Evolutionary conservation across 2,329 filamentous ascomycete genomes (phyloP).

Genomic region (Verticillium longisporum): DNA sequence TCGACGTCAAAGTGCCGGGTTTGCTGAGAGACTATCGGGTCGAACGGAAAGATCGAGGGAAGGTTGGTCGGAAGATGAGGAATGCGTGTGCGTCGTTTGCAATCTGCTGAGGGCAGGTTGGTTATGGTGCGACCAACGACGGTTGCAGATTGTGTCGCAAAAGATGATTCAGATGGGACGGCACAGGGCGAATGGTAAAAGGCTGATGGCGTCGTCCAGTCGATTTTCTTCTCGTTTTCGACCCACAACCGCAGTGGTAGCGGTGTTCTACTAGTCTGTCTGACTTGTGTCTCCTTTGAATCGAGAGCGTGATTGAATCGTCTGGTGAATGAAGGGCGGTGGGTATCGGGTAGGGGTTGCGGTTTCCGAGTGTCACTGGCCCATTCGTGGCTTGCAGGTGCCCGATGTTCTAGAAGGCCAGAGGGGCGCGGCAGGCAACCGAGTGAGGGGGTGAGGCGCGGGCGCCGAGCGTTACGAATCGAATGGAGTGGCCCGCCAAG

Average conservation of each 20-base stretch:
- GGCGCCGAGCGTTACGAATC: background rate
- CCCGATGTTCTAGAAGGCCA: slow-evolving; percentile 1
- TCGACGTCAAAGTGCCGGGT: background rate
- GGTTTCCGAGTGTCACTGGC: background rate
- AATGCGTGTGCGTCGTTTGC: background rate
- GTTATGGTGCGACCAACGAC: background rate
- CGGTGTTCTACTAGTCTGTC: background rate
- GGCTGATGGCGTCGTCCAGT: background rate
- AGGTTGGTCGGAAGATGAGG: background rate
- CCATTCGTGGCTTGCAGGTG: background rate
- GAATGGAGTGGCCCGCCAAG: background rate
- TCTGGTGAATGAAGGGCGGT: background rate
- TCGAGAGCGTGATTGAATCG: background rate
- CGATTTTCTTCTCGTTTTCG: background rate
- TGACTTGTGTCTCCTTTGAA: background rate
- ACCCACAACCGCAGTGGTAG: background rate
- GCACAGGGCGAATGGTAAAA: background rate
- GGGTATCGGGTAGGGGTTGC: background rate
- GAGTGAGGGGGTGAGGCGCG: background rate
- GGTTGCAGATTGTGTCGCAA: background rate
- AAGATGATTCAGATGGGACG: background rate
- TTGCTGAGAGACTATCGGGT: background rate
- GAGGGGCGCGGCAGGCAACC: background rate
- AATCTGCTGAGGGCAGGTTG: background rate
- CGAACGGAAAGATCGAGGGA: background rate